A percentile compares a stretch with the other conserved stretches of the same genome.
Evolutionary conservation across 257 asterid species (phyloP).

Genomic region (Nicotiana noctiflora): DNA sequence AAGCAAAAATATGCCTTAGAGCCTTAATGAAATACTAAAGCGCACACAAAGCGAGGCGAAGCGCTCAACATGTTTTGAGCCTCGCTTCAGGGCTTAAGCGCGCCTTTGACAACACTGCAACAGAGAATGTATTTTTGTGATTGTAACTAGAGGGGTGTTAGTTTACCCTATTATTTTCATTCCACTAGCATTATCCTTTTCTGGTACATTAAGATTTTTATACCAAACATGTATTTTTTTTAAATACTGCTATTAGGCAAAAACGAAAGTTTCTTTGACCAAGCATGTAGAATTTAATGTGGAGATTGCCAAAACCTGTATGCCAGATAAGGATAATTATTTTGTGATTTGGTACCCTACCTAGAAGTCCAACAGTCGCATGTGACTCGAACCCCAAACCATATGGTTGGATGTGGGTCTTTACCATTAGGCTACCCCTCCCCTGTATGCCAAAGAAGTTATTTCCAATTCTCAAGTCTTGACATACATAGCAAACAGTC

Average conservation of each 20-base stretch:
- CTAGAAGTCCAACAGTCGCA: conserved; percentile 5
- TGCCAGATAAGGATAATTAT: not conserved
- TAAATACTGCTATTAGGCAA: not conserved
- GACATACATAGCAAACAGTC: not conserved
- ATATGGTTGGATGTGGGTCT: not conserved
- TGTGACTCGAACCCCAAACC: not conserved
- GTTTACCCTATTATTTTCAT: conserved; percentile 2
- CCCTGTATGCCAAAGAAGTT: not conserved
- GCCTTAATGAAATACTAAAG: too few relatives aligned
- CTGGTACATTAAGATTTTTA: not conserved
- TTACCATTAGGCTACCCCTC: not conserved
- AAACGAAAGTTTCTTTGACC: not conserved
- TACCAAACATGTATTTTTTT: not conserved
- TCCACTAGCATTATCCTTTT: not conserved
- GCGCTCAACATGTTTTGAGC: too few relatives aligned
- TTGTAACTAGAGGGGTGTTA: not conserved
- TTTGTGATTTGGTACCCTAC: not conserved
- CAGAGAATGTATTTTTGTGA: not conserved
- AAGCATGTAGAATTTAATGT: not conserved
- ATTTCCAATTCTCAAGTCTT: not conserved
- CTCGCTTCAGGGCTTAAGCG: too few relatives aligned
- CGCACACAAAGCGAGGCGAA: too few relatives aligned
- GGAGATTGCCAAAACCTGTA: not conserved
- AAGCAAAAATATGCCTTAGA: too few relatives aligned
- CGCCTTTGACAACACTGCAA: too few relatives aligned